phyloP scores from a whole-genome alignment of 2,329 filamentous ascomycete species.

The Colletotrichum lupini region DNA sequence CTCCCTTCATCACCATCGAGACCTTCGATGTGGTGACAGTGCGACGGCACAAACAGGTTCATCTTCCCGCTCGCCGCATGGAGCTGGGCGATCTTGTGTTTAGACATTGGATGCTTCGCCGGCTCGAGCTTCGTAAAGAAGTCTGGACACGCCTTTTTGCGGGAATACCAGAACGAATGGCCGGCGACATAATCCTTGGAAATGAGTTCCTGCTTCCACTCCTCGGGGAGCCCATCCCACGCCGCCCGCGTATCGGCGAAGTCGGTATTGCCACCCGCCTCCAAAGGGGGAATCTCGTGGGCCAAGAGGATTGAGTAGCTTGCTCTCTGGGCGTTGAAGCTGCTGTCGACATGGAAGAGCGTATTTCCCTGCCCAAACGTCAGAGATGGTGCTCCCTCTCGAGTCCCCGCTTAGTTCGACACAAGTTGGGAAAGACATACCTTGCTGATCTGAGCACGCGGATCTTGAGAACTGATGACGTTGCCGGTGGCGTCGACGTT shows the following conservation, averaged over 20 bases:
- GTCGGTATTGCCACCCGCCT: slow-evolving; percentile 61
- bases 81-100: slow-evolving; percentile 60
- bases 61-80: slow-evolving; percentile 63
- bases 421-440: slow-evolving; percentile 38
- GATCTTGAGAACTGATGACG: slow-evolving; percentile 43
- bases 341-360: slow-evolving; percentile 66
- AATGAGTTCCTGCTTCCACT: slow-evolving; percentile 47
- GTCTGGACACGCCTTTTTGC: slow-evolving; percentile 61
- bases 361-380: slow-evolving; percentile 51
- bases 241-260: slow-evolving; percentile 65
- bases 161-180: slow-evolving; percentile 64
- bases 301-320: slow-evolving; percentile 63
- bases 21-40: slow-evolving; percentile 65
- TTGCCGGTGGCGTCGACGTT: slow-evolving; percentile 60
- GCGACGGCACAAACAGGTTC: slow-evolving; percentile 64
- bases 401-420: too few species aligned
- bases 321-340: slow-evolving; percentile 65
- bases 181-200: slow-evolving; percentile 56
- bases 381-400: not conserved
- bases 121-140: slow-evolving; percentile 59
- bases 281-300: slow-evolving; percentile 57
- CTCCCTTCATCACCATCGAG: slow-evolving; percentile 47
- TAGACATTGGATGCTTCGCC: slow-evolving; percentile 47
- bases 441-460: slow-evolving; percentile 53
- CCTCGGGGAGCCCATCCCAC: slow-evolving; percentile 55